Evolutionary conservation across 805 yeast genomes (phyloP), one percentile per base, ranked within the genome.

Genomic region (Monosporozyma unispora): DNA sequence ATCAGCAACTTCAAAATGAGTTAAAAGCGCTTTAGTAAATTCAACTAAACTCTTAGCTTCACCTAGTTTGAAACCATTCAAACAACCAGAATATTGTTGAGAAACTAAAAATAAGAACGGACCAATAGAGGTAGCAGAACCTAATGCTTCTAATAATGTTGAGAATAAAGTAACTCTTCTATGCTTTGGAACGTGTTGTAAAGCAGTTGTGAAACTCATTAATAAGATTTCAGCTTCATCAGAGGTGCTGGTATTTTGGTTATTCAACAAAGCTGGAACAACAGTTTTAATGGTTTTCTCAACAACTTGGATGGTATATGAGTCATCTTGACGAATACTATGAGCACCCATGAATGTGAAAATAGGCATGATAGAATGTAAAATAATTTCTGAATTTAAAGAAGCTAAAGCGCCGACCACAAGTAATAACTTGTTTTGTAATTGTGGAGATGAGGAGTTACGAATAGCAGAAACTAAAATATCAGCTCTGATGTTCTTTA

Each of bases 311-410:
- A 84, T 84, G 0, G 97, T 88, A 61, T 87, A 91, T 63, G 88
- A 97, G 66, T 93, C 98, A 66, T 93, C 99, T 69, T 93, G 96
- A 60, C 96, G 83, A 47, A 93, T 79, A 12, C 97, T 90, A 61
- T 89, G 95, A 11, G 98, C 96, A 52, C 99, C 99, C 98, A 93
- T 93, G 60, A 93, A 93, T 1, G 99, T 93, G 73, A 93, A 93
- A 47, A 93, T 91, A n/a, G 99, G 99, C 99, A 93, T 93, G 8
- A 93, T 96, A 2, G 96, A 86, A 69, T 93, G 98, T 48, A 93
- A 72, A 27, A 93, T 89, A 28, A 85, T 79, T 61, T 91, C 97
- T 8, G 98, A 96, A 11, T 91, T 86, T 49, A 93, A 70, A 0
- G 88, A 74, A 0, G 98, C 98, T 56, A 93, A 71, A 45, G 88